Conservation (phyloP, 2,329 filamentous ascomycete genomes). For the Phyllosticta citriasiana region DNA sequence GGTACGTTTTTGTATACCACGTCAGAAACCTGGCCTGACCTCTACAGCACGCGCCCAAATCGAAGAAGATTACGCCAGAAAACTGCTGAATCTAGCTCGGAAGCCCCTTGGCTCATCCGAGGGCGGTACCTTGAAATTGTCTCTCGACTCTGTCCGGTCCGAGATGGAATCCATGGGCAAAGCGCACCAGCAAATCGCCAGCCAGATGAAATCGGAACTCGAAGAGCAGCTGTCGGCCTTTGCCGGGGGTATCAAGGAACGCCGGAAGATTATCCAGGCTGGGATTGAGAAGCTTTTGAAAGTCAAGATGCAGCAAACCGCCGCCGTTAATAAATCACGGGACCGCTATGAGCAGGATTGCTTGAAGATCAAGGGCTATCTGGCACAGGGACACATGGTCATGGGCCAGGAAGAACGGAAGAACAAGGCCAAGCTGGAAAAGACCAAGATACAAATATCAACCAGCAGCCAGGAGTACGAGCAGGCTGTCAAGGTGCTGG, state of each 20-base stretch:
- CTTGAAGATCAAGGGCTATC: conserved; percentile 94
- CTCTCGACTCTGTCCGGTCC: conserved; percentile 75
- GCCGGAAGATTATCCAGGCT: conserved; percentile 89
- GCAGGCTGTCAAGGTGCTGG: conserved; percentile 78
- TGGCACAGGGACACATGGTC: conserved; percentile 98
- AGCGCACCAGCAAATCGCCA: conserved; percentile 78
- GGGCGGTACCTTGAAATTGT: conserved; percentile 69
- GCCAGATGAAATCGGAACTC: conserved; percentile 91
- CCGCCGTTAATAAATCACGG: conserved; percentile 84
- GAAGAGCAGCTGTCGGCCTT: conserved; percentile 91
- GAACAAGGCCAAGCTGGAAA: conserved; percentile 97
- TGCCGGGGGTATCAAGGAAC: conserved; percentile 88
- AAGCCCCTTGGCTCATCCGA: conserved; percentile 87
- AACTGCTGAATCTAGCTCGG: conserved; percentile 72
- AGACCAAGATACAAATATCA: conserved; percentile 92
- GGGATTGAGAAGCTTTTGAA: conserved; percentile 93
- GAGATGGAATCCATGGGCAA: conserved; percentile 93
- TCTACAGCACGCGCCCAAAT: conserved; percentile 71
- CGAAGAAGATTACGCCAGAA: conserved; percentile 92
- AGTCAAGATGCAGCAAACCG: conserved; percentile 83
- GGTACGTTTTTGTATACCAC: conserved; percentile 39
- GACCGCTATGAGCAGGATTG: conserved; percentile 97
- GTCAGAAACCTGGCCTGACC: conserved; percentile 6
- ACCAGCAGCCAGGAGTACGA: conserved; percentile 91
- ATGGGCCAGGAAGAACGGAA: conserved; percentile 99